Conservation (phyloP, 805 yeast genomes). For the Pichia nakasei region DNA sequence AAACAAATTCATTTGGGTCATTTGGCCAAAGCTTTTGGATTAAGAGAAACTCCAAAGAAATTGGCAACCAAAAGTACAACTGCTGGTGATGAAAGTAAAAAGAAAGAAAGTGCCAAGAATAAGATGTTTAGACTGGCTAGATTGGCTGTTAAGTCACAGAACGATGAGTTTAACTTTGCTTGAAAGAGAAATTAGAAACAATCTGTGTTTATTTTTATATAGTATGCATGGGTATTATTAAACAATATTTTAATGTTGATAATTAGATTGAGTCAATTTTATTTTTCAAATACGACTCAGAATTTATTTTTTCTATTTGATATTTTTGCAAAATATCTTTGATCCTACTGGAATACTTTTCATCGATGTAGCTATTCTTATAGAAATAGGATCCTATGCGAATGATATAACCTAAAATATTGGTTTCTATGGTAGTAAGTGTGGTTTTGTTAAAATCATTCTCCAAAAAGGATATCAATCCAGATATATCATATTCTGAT, state of each 20-base stretch:
- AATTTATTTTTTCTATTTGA: neutral
- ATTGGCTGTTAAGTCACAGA: constrained; percentile 51
- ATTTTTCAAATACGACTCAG: too few species aligned
- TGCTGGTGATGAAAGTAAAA: constrained; percentile 30
- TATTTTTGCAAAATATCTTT: neutral
- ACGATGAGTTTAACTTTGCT: constrained; percentile 64
- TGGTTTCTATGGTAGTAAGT: too few species aligned
- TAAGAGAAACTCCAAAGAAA: constrained; percentile 88
- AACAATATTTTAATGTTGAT: too few species aligned
- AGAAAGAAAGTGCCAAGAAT: constrained; percentile 60
- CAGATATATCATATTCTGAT: too few species aligned
- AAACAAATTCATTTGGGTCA: constrained; percentile 87
- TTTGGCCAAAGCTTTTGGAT: constrained; percentile 87
- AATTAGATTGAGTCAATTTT: too few species aligned
- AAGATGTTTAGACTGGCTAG: constrained; percentile 72
- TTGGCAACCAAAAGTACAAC: constrained; percentile 36
- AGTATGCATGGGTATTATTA: too few species aligned
- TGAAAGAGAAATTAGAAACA: neutral
- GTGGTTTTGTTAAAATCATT: too few species aligned
- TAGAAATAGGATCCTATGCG: too few species aligned
- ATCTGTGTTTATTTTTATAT: neutral
- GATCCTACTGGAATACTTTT: too few species aligned
- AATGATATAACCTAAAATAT: too few species aligned
- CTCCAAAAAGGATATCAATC: too few species aligned
- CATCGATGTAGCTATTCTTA: too few species aligned